A percentile compares a stretch with the other conserved stretches of the same genome.
Evolutionary conservation across 1,284 basidiomycete genomes (phyloP).

Genomic region (Fistulina hepatica): DNA sequence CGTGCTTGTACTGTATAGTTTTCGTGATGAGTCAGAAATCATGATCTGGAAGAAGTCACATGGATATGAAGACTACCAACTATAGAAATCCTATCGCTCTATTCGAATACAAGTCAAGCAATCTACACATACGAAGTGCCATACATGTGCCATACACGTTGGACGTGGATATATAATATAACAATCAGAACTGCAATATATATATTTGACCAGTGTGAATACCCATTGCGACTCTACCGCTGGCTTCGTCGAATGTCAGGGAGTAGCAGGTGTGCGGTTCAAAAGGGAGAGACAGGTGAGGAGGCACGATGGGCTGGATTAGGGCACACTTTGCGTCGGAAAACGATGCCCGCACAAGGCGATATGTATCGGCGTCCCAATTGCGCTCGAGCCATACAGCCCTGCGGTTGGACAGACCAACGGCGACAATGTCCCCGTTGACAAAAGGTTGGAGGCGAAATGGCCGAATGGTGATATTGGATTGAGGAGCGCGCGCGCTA

Average conservation of each 20-base stretch:
- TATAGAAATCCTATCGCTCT: no score
- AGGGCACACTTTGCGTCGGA: constrained; percentile 16
- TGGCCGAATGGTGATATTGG: constrained; percentile 2
- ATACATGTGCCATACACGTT: no score
- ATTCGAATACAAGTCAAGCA: no score
- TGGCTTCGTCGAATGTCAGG: constrained; percentile 40
- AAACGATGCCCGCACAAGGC: constrained; percentile 36
- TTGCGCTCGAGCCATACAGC: constrained; percentile 43
- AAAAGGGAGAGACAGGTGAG: constrained; percentile 36
- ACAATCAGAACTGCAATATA: constrained; percentile 35
- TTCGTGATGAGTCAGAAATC: no score
- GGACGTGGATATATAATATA: no score
- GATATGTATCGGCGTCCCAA: constrained; percentile 37
- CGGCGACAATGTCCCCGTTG: constrained; percentile 32
- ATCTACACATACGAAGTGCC: no score
- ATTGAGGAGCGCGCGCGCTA: background rate
- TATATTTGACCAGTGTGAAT: constrained; percentile 40
- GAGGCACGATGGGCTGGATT: constrained; percentile 29
- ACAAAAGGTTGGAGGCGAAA: constrained; percentile 23
- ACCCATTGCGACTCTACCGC: constrained; percentile 36
- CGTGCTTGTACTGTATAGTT: no score
- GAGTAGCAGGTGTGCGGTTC: constrained; percentile 31
- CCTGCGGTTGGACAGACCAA: constrained; percentile 35
- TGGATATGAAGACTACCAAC: no score
- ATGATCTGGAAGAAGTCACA: no score